Conservation (phyloP, 129 eudicot genomes). For the Pseudognaphalium luteoalbum region DNA sequence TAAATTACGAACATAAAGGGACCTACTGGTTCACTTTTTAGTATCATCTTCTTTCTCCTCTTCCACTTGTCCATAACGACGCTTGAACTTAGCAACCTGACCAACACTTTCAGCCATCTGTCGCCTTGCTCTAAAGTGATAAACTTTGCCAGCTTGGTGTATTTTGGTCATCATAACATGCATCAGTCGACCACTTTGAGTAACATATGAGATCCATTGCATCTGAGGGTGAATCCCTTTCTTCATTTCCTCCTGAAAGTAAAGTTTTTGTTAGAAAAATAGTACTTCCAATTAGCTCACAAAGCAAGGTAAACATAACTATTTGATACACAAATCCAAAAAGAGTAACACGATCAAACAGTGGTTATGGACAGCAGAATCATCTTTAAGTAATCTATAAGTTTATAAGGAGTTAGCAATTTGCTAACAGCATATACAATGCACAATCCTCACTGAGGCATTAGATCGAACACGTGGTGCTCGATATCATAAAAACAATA, state of each 20-base stretch:
- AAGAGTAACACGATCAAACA: neutral
- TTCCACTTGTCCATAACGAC: constrained; percentile 69
- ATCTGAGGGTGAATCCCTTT: constrained; percentile 98
- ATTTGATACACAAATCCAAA: neutral
- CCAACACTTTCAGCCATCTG: constrained; percentile 88
- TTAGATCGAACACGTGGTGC: constrained; percentile 35
- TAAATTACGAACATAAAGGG: constrained; percentile 1
- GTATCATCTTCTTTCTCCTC: constrained; percentile 49
- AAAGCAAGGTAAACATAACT: neutral
- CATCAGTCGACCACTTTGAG: constrained; percentile 89
- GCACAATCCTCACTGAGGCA: constrained; percentile 20
- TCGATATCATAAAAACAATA: neutral
- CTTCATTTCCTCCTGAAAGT: constrained; percentile 58
- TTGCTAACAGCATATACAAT: neutral
- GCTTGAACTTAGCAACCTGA: constrained; percentile 86
- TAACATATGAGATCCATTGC: constrained; percentile 97
- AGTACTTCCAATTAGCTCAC: neutral
- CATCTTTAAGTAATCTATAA: neutral
- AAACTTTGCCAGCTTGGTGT: constrained; percentile 78
- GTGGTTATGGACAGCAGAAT: neutral
- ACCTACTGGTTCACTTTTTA: constrained; percentile 31
- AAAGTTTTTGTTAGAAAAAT: neutral
- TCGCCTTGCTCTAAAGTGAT: constrained; percentile 75
- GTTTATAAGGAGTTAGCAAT: neutral
- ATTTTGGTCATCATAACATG: constrained; percentile 89